A percentile compares a stretch with the other conserved stretches of the same genome.
Evolutionary conservation across 176 grass and related monocot species (phyloP).

Genomic region (Oryza glaberrima): DNA sequence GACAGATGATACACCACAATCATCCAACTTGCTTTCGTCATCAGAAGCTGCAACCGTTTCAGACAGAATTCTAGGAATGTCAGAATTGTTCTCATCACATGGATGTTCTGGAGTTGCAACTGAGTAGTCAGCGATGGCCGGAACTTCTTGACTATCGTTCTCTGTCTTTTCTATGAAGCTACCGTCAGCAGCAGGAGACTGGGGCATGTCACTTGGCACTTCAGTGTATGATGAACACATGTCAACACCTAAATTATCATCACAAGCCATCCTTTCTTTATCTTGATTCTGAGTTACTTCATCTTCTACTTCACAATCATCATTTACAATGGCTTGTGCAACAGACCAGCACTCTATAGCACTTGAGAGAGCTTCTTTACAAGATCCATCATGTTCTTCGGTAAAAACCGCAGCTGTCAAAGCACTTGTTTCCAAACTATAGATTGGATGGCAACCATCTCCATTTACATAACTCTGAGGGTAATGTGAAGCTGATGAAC

Average conservation of each 20-base stretch:
- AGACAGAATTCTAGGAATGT: conserved; percentile 47
- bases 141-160: conserved; percentile 26
- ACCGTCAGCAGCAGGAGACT: conserved; percentile 30
- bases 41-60: conserved; percentile 38
- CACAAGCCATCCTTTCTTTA: conserved; percentile 28
- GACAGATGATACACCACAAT: conserved; percentile 57
- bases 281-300: conserved; percentile 23
- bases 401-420: conserved; percentile 28
- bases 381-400: conserved; percentile 36
- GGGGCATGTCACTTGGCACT: conserved; percentile 22
- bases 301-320: conserved; percentile 41
- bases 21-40: conserved; percentile 47
- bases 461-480: conserved; percentile 51
- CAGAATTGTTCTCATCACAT: conserved; percentile 42
- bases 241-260: conserved; percentile 39
- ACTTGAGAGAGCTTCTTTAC: conserved; percentile 46
- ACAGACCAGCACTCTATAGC: conserved; percentile 40
- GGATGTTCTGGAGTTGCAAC: conserved; percentile 34
- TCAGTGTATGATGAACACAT: conserved; percentile 43
- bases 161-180: conserved; percentile 35
- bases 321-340: conserved; percentile 40
- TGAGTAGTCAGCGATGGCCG: conserved; percentile 23
- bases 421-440: conserved; percentile 45
- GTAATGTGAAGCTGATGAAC: conserved; percentile 51
- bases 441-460: conserved; percentile 44